Evolutionary conservation across 139 green algal species (phyloP).

Genomic region (Chlorella ohadii): DNA sequence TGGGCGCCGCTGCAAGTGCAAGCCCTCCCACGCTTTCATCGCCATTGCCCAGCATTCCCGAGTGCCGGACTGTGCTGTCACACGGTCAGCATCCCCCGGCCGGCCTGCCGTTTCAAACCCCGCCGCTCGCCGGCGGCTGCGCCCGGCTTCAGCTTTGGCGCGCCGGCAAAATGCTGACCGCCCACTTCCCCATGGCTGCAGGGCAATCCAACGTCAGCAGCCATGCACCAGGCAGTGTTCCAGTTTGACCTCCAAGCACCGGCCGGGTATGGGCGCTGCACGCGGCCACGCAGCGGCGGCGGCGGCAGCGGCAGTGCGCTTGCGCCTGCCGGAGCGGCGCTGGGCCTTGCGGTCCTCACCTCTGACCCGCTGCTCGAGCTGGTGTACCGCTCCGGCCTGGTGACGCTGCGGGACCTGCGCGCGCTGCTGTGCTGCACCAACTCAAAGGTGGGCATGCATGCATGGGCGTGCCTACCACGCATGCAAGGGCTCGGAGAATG

Average conservation of each 20-base stretch:
- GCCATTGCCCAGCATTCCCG: too few species aligned
- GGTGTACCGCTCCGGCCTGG: conserved; percentile 9
- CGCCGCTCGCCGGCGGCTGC: too few species aligned
- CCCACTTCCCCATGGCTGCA: neutral
- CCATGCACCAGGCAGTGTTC: conserved; percentile 6
- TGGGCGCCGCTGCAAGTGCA: too few species aligned
- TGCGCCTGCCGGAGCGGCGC: neutral
- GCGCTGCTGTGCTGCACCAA: neutral
- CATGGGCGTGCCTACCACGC: too few species aligned
- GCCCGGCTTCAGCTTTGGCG: too few species aligned
- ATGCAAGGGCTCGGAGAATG: too few species aligned
- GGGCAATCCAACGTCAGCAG: neutral
- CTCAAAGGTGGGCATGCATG: neutral
- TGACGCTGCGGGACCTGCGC: conserved; percentile 24
- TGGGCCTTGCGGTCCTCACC: conserved; percentile 12
- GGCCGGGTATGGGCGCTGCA: neutral
- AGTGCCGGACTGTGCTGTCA: too few species aligned
- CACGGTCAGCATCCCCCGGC: too few species aligned
- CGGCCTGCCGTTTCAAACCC: too few species aligned
- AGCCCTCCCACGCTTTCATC: too few species aligned
- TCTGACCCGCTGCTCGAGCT: conserved; percentile 12
- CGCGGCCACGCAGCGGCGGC: neutral
- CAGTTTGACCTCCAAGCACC: neutral
- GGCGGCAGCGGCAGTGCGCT: neutral
- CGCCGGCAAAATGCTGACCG: too few species aligned